These are phyloP conservation scores for Ustilago trichophora DNA, from an alignment of 1,284 basidiomycete genomes.

Conservation along the genomic window DNA sequence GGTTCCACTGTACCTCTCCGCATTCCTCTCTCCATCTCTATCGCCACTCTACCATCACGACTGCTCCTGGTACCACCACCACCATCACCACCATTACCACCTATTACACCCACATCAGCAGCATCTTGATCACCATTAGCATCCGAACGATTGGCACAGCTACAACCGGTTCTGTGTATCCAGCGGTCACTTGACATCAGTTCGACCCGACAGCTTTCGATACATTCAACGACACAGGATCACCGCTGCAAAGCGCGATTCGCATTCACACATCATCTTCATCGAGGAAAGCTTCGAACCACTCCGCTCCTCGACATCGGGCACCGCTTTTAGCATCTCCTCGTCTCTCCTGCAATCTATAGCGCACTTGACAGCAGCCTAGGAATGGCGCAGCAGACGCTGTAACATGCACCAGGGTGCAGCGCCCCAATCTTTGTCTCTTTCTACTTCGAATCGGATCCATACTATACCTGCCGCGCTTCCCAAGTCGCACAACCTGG, in stretches of 20 bases:
- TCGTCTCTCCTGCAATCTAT: not conserved
- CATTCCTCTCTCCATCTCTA: not conserved
- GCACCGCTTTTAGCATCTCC: not conserved
- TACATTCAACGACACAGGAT: no score
- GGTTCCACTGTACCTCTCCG: not conserved
- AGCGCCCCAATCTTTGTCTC: not conserved
- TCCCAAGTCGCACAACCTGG: conserved; percentile 2
- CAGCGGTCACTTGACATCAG: no score
- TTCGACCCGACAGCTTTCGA: no score
- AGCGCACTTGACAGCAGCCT: not conserved
- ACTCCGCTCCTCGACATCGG: not conserved
- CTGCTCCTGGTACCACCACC: not conserved
- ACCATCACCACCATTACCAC: not conserved
- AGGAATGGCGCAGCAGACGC: conserved; percentile 24
- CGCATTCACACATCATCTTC: no score
- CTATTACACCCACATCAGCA: not conserved
- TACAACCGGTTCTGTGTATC: not conserved
- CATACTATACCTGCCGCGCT: conserved; percentile 1
- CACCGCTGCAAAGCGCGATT: no score
- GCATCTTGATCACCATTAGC: not conserved
- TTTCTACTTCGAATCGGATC: not conserved
- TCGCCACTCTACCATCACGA: not conserved
- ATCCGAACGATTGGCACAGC: not conserved
- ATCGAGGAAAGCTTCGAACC: no score
- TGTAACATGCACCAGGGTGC: conserved; percentile 41